Conservation (phyloP, 2,329 filamentous ascomycete species). For the Emericellopsis cladophorae region DNA sequence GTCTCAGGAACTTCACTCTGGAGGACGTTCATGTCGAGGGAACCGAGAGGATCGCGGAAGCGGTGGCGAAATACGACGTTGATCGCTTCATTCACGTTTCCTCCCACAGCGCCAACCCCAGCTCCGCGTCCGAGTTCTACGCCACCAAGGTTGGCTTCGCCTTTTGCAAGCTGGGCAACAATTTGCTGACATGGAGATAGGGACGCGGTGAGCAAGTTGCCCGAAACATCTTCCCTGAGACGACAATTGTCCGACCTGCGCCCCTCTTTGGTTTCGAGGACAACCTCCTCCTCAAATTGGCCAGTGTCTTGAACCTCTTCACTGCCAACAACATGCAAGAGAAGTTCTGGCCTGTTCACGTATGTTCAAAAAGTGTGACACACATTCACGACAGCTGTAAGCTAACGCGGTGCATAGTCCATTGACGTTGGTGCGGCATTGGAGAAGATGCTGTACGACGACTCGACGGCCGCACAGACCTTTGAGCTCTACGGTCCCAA, state of each 20-base stretch:
- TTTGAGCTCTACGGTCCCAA: slow-evolving; percentile 91
- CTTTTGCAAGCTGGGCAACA: not conserved
- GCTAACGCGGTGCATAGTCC: slow-evolving; percentile 33
- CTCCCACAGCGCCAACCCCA: slow-evolving; percentile 74
- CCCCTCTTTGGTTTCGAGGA: slow-evolving; percentile 95
- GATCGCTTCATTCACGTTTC: slow-evolving; percentile 96
- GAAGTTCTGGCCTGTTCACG: slow-evolving; percentile 83
- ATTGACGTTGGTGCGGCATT: slow-evolving; percentile 85
- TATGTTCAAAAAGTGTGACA: slow-evolving; percentile 23
- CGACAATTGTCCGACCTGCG: slow-evolving; percentile 87
- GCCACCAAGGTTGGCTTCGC: slow-evolving; percentile 58
- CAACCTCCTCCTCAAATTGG: slow-evolving; percentile 75
- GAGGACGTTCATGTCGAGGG: slow-evolving; percentile 91
- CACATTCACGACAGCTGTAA: not conserved
- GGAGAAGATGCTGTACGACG: slow-evolving; percentile 82
- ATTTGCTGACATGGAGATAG: slow-evolving; percentile 21
- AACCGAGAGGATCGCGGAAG: slow-evolving; percentile 81
- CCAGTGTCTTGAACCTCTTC: slow-evolving; percentile 66
- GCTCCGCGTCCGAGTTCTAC: slow-evolving; percentile 81
- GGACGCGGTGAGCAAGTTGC: slow-evolving; percentile 72
- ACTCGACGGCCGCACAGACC: slow-evolving; percentile 79
- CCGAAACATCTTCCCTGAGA: slow-evolving; percentile 86
- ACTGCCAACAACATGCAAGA: slow-evolving; percentile 92
- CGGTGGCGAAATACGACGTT: slow-evolving; percentile 93
- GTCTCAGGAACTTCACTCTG: slow-evolving; percentile 78